phyloP scores from a whole-genome alignment of 257 asterid genomes.

The Nicotiana benthamiana region DNA sequence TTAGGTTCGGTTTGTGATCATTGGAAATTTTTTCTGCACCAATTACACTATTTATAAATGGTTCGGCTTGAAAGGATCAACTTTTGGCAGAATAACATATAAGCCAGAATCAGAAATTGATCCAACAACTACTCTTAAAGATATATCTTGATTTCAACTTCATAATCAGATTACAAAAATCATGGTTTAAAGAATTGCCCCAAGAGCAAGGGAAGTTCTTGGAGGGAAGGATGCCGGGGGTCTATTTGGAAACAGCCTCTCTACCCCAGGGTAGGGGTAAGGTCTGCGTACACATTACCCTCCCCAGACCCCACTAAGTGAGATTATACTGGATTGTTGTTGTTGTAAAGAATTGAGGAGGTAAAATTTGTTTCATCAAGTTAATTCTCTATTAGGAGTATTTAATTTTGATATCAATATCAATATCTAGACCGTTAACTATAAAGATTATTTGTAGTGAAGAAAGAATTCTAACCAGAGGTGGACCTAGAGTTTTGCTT shows the following conservation, averaged over 20 bases:
- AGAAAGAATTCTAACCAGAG: background rate
- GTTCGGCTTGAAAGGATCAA: conserved; percentile 24
- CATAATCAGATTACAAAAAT: conserved; percentile 12
- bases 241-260: no score
- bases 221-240: no score
- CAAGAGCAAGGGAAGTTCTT: no score
- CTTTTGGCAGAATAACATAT: conserved; percentile 21
- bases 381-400: background rate
- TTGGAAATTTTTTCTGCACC: conserved; percentile 25
- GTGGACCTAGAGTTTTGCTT: background rate
- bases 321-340: no score
- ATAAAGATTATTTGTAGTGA: background rate
- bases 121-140: conserved; percentile 20
- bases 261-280: no score
- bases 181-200: no score
- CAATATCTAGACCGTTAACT: background rate
- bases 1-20: conserved; percentile 19
- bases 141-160: conserved; percentile 23
- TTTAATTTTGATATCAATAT: background rate
- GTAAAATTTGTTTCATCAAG: background rate
- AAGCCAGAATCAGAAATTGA: conserved; percentile 22
- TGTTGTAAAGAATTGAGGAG: conserved; percentile 9
- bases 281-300: no score
- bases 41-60: conserved; percentile 15
- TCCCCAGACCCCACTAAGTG: no score